Percentiles rank a stretch among this genome's conserved stretches.
phyloP scores from a whole-genome alignment of 441 rosid genomes.

The Aleurites moluccanus region DNA sequence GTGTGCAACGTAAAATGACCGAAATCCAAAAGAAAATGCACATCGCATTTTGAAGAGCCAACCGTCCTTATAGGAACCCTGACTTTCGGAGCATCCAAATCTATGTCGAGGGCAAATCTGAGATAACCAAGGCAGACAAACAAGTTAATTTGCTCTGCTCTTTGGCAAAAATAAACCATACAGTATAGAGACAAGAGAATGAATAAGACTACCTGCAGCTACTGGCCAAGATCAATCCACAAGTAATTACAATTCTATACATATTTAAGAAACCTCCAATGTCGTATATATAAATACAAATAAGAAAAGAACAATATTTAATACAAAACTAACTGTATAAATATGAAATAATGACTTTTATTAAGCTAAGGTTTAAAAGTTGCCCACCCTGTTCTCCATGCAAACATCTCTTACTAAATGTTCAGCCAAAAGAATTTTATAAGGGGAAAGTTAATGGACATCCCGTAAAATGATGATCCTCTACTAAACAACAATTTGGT shows the following conservation, averaged over 20 bases:
- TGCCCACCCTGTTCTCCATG: not conserved
- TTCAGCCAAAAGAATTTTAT: not conserved
- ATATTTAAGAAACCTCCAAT: not conserved
- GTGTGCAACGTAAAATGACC: slow-evolving; percentile 96
- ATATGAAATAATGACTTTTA: not conserved
- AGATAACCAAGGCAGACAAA: slow-evolving; percentile 31
- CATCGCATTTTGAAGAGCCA: slow-evolving; percentile 64
- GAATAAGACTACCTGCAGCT: not conserved
- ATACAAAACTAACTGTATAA: not conserved
- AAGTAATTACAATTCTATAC: not conserved
- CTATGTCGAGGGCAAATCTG: slow-evolving; percentile 99
- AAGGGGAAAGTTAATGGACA: too few species aligned
- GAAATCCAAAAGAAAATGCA: slow-evolving; percentile 94
- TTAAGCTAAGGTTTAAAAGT: not conserved
- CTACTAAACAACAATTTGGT: not conserved
- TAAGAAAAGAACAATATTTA: not conserved
- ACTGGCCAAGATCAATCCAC: not conserved
- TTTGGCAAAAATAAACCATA: not conserved
- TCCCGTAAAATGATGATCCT: not conserved
- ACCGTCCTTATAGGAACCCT: slow-evolving; percentile 76
- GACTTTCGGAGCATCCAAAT: slow-evolving; percentile 99
- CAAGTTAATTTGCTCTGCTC: not conserved
- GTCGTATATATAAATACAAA: not conserved
- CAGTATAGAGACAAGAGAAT: not conserved
- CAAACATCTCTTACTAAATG: not conserved